Base-by-base conservation (phyloP, 495 filamentous ascomycete species). In the Hypoxylon lienhwacheense region DNA sequence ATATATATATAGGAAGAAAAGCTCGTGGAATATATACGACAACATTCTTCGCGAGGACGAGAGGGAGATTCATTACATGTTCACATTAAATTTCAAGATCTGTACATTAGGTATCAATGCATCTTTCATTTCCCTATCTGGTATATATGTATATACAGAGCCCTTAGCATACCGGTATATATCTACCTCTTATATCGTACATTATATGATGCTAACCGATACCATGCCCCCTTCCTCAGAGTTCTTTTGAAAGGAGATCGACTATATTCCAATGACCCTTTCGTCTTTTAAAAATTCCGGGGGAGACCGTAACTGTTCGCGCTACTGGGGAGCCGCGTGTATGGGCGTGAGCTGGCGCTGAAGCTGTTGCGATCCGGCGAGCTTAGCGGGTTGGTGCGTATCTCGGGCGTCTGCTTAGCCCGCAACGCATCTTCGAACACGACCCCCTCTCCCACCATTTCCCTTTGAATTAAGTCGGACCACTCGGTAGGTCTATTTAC, bases 381-480 rank as follows among this genome's bases (percentile, higher is more conserved):
- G 3, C 17, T 28, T 12, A 0, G 35, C 2, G 33, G 34, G 44
- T 47, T 59, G 7, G 11, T 17, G 5, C 41, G 46, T 8, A 47
- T 7, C 7, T 57, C 2, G 2, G 53, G 37, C 1, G 5, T 32
- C 41, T 48, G 7, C 7, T 32, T 57, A 50, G 7, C 37, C 26
- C 46, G 50, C 22, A 47, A 20, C 21, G 42, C 31, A 21, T 62
- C 16, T 1, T 59, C 64, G 47, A 67, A 68, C 22, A 74, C 58
- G 7, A 43, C 52, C 0, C 33, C 61, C 31, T 73, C 59, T 15
- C 76, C 76, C 1, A 70, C 54, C 46, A 71, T 22, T 47, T 79
- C 77, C 65, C 72, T 66, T 26, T 83, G 77, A 0, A 88, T 76
- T 11, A 78, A 67, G 48, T 77, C 70, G 7, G 76, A 66, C 34